Conservation (phyloP, 2,329 filamentous ascomycete species). For the Cladosporium sp. region DNA sequence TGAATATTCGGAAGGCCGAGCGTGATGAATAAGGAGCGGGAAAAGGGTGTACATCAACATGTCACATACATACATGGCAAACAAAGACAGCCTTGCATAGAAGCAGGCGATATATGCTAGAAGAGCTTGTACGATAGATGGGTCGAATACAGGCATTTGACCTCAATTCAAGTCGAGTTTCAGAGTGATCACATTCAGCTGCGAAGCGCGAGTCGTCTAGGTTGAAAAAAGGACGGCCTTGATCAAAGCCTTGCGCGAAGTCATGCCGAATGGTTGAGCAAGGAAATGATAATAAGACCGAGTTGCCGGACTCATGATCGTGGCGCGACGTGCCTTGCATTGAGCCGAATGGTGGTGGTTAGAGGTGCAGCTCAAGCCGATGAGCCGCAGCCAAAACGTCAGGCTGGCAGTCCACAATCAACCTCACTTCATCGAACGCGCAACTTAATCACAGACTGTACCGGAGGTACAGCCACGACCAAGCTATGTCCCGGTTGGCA, state of each 20-base stretch:
- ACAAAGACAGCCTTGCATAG: background rate
- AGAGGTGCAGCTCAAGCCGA: background rate
- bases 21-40: background rate
- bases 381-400: background rate
- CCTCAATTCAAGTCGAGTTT: background rate
- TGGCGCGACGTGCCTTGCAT: background rate
- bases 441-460: background rate
- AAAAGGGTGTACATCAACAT: background rate
- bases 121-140: slow-evolving; percentile 1
- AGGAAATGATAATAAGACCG: background rate
- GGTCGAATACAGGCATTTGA: background rate
- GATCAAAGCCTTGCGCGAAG: background rate
- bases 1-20: background rate
- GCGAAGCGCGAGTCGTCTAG: background rate
- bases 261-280: background rate
- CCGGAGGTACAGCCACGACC: background rate
- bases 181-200: background rate
- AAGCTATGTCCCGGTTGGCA: background rate
- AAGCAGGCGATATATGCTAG: background rate
- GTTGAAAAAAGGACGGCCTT: background rate
- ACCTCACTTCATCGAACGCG: background rate
- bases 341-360: background rate
- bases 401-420: background rate
- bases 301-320: background rate
- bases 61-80: background rate